Evolutionary conservation across 23 red algal species (phyloP).

Genomic region (Cyanidiococcus yangmingshanensis): DNA sequence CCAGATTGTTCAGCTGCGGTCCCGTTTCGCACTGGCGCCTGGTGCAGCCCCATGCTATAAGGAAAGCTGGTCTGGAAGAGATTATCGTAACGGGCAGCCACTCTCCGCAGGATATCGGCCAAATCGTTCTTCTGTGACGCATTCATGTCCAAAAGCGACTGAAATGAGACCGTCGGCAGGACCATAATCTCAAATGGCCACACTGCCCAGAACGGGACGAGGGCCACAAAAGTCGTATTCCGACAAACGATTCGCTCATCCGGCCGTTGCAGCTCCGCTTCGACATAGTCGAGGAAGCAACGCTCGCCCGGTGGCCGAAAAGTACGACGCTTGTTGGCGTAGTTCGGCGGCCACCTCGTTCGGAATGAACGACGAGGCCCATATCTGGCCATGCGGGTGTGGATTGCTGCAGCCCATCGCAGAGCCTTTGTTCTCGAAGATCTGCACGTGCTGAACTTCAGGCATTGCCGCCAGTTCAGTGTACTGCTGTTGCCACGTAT

Average conservation of each 20-base stretch:
- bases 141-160: slow-evolving; percentile 40
- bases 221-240: slow-evolving; percentile 66
- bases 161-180: background rate
- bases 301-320: slow-evolving; percentile 33
- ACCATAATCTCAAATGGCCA: slow-evolving; percentile 93
- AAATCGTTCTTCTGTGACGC: slow-evolving; percentile 39
- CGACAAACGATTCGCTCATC: slow-evolving; percentile 71
- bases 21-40: slow-evolving; percentile 46
- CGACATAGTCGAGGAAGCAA: slow-evolving; percentile 67
- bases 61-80: slow-evolving; percentile 84
- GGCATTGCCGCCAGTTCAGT: slow-evolving; percentile 33
- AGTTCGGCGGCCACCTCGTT: slow-evolving; percentile 47
- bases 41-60: slow-evolving; percentile 88
- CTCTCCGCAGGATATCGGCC: slow-evolving; percentile 78
- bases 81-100: slow-evolving; percentile 87
- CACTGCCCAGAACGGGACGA: slow-evolving; percentile 93
- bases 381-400: slow-evolving; percentile 95
- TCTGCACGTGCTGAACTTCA: slow-evolving; percentile 80
- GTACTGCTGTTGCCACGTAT: slow-evolving; percentile 76
- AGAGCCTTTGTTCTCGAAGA: slow-evolving; percentile 95
- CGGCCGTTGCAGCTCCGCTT: slow-evolving; percentile 38
- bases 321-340: slow-evolving; percentile 44
- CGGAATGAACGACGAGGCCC: slow-evolving; percentile 77
- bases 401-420: slow-evolving; percentile 97
- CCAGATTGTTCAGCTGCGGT: slow-evolving; percentile 28